Evolutionary conservation across 1,139 yeast genomes (phyloP).

Genomic region (Scheffersomyces parashehatae): DNA sequence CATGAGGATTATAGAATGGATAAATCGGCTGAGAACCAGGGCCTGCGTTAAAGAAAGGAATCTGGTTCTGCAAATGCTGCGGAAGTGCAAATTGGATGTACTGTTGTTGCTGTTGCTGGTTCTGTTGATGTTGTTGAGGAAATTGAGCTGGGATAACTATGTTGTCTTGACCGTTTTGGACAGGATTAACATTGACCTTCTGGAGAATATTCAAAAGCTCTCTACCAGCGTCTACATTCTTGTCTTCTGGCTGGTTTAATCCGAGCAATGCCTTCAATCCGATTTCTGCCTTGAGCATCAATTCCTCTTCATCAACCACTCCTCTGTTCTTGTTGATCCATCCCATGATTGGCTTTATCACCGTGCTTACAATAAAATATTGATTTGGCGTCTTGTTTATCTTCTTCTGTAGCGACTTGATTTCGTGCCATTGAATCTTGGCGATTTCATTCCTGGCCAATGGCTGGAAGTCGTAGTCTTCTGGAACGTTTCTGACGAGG

Average conservation of each 20-base stretch:
- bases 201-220: slow-evolving; percentile 68
- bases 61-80: slow-evolving; percentile 31
- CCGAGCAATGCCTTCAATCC: slow-evolving; percentile 67
- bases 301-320: slow-evolving; percentile 53
- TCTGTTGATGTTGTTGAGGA: too few species aligned
- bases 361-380: slow-evolving; percentile 59
- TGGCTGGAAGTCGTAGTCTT: slow-evolving; percentile 71
- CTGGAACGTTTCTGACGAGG: slow-evolving; percentile 77
- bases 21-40: slow-evolving; percentile 10
- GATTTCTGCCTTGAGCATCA: slow-evolving; percentile 57
- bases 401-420: slow-evolving; percentile 35
- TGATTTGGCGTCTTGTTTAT: slow-evolving; percentile 44
- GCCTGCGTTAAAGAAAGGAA: slow-evolving; percentile 24
- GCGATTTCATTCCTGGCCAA: slow-evolving; percentile 85
- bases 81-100: slow-evolving; percentile 27
- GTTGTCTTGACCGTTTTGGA: slow-evolving; percentile 4
- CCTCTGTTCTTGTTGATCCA: slow-evolving; percentile 61
- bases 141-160: slow-evolving; percentile 5
- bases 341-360: slow-evolving; percentile 58
- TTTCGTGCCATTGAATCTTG: slow-evolving; percentile 48
- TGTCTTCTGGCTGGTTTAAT: slow-evolving; percentile 32
- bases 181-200: slow-evolving; percentile 25
- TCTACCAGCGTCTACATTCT: slow-evolving; percentile 67
- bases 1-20: slow-evolving; percentile 15
- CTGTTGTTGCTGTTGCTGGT: slow-evolving; percentile 6